Base-by-base conservation (phyloP, 2,329 filamentous ascomycete species). In the Ustilaginoidea virens region DNA sequence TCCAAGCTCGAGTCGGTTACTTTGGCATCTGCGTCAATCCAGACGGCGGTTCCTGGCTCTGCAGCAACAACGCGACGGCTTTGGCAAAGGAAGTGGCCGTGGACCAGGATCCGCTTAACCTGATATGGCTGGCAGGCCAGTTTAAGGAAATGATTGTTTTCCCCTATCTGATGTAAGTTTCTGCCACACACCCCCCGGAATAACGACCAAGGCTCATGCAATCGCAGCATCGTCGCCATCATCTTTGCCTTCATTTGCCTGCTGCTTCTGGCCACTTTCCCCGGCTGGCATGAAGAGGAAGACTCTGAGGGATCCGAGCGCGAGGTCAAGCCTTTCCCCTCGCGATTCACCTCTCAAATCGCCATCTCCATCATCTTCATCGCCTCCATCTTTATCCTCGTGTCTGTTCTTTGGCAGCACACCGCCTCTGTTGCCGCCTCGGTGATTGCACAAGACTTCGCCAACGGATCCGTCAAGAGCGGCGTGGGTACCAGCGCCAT, bases 101-200 rank as follows among this genome's bases (percentile, higher is more conserved):
- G 23, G 85, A 94, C 47, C 81, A 94, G 55, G 90, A 98, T 58
- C 90, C 90, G 22, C 64, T 98, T 47, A 98, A 98, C 54, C 61
- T 98, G 46, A 86, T 98, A 45, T 98, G 87, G 90, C 72, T 98
- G 31, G 87, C 90, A 15, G 77, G 79, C 43, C 92, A 92, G 40
- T 98, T 98, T 61, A 96, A 96, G 56, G 85, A 96, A 54, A 87
- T 86, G 58, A 90, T 98, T 51, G 87, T 98, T 25, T 98, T 98
- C 51, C 90, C 90, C 7, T 98, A 96, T 49, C 61, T 98, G 13
- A 77, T 98, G 80, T 90, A 55, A 63, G 80, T 62, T 11, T 20
- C 6, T 5, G 7, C 19, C 8, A n/a, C 10, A 5, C 2, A n/a
- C n/a, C n/a, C n/a, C n/a, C n/a, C n/a, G n/a, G n/a, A n/a, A n/a